These are phyloP conservation scores for Phylloporus sp. DNA, from an alignment of 768 basidiomycete genomes.

Conservation along the genomic window DNA sequence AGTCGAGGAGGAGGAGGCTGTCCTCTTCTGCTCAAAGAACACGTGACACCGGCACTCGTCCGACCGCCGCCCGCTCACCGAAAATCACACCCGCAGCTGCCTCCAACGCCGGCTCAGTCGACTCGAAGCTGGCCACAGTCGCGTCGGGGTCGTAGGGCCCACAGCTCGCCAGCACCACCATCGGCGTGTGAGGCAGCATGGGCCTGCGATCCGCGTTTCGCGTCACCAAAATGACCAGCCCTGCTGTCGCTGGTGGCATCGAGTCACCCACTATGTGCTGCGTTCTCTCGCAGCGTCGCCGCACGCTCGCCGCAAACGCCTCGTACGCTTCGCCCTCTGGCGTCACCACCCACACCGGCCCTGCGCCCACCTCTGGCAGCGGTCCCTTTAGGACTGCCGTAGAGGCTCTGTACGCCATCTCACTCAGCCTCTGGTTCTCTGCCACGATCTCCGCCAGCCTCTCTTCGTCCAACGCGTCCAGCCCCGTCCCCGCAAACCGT, in stretches of 20 bases:
- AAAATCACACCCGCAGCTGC: conserved; percentile 42
- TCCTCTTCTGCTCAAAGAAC: conserved; percentile 4
- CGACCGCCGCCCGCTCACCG: conserved; percentile 22
- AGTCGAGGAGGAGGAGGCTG: too few relatives aligned
- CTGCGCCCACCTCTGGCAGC: conserved; percentile 28
- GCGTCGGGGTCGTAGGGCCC: conserved; percentile 58
- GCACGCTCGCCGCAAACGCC: conserved; percentile 45
- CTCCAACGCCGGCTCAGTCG: conserved; percentile 44
- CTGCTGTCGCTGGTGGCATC: too few relatives aligned
- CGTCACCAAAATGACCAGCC: conserved; percentile 44
- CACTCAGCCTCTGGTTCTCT: conserved; percentile 40
- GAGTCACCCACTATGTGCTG: conserved; percentile 48
- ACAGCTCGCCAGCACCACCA: conserved; percentile 56
- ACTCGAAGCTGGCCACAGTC: conserved; percentile 56
- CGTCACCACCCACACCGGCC: conserved; percentile 45
- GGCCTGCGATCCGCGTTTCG: conserved; percentile 46
- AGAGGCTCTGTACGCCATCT: conserved; percentile 42
- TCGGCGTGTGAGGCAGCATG: conserved; percentile 21
- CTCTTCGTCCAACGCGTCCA: conserved; percentile 27
- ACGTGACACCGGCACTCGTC: conserved; percentile 24
- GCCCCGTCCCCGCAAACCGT: conserved; percentile 39
- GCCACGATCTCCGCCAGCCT: conserved; percentile 29
- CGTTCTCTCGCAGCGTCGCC: conserved; percentile 25
- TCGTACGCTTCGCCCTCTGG: conserved; percentile 54
- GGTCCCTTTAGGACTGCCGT: conserved; percentile 45